Conservation (phyloP, 2,329 filamentous ascomycete genomes). For the Cladosporium phlei region DNA sequence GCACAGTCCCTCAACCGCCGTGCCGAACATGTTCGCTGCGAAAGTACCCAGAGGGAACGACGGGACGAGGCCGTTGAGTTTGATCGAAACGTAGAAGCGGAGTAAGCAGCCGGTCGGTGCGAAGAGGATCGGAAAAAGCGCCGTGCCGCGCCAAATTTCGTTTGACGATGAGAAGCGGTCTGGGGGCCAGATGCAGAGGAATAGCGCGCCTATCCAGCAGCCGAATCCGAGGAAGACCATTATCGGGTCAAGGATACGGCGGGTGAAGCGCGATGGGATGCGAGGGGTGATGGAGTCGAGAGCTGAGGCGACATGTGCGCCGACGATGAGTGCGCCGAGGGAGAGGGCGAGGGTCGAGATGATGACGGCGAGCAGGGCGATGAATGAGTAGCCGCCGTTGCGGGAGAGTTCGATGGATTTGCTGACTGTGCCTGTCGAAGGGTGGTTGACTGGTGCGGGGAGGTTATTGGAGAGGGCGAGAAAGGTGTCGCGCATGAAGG, state of each 20-base stretch:
- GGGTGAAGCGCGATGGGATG: constrained; percentile 53
- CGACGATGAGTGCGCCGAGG: constrained; percentile 63
- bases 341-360: constrained; percentile 67
- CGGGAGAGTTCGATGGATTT: constrained; percentile 40
- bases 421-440: constrained; percentile 18
- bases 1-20: constrained; percentile 66
- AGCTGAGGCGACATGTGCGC: constrained; percentile 68
- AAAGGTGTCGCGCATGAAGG: constrained; percentile 76
- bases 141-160: constrained; percentile 69
- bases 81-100: constrained; percentile 67
- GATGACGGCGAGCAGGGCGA: constrained; percentile 73
- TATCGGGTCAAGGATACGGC: constrained; percentile 59
- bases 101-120: constrained; percentile 73
- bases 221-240: constrained; percentile 63
- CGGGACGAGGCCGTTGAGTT: constrained; percentile 62
- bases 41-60: constrained; percentile 85
- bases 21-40: constrained; percentile 72
- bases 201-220: constrained; percentile 71
- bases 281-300: constrained; percentile 56
- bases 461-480: constrained; percentile 74
- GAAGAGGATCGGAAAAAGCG: constrained; percentile 73
- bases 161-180: constrained; percentile 36
- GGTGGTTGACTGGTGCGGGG: constrained; percentile 46
- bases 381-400: constrained; percentile 73
- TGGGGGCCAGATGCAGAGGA: constrained; percentile 69